Evolutionary conservation across 768 basidiomycete genomes (phyloP), one percentile per base, ranked within the genome.

Genomic region (Amanita brunnescens): DNA sequence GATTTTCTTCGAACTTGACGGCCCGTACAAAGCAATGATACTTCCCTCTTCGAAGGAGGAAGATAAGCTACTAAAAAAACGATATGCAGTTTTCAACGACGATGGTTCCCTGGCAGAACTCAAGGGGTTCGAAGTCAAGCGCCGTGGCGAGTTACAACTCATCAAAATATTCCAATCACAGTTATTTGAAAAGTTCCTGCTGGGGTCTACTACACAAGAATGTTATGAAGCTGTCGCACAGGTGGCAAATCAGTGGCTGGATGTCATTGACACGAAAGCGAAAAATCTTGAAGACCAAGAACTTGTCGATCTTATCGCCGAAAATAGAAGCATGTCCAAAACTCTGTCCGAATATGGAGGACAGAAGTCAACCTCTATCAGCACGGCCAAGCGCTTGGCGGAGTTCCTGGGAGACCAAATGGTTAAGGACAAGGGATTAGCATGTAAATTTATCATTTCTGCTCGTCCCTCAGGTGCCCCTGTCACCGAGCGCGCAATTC

Each of bases 101-200:
- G 95, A 99, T 59, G 94, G 95, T 1, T 87, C 87, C 13, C 77
- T 99, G n/a, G 96, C 96, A 6, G 96, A 99, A 66, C 72, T 99
- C 65, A 98, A 99, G 64, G 96, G 96, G 0, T 99, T 99, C 70
- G 96, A 98, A 66, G 92, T 98, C 57, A 99, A 99, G 68, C 86
- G 96, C 50, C 82, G 96, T 51, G 96, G 94, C 33, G 96, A 99
- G 64, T 75, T 98, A 33, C 95, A 98, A 63, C 81, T 98, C 61
- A 94, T 99, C 83, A 99, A 99, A 70, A 95, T 93, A 58, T 99
- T 99, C 78, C 96, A 99, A 64, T 90, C 91, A 1, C 91, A 95
- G 61, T 89, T 99, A 60, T 99, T 99, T 66, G 95, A 96, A 69
- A 95, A 89, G 62, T 99, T 98, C 73, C 70, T 99, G 21, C 81